These are phyloP conservation scores for Penicillium sp. DNA, from an alignment of 2,329 filamentous ascomycete species.

Conservation along the genomic window DNA sequence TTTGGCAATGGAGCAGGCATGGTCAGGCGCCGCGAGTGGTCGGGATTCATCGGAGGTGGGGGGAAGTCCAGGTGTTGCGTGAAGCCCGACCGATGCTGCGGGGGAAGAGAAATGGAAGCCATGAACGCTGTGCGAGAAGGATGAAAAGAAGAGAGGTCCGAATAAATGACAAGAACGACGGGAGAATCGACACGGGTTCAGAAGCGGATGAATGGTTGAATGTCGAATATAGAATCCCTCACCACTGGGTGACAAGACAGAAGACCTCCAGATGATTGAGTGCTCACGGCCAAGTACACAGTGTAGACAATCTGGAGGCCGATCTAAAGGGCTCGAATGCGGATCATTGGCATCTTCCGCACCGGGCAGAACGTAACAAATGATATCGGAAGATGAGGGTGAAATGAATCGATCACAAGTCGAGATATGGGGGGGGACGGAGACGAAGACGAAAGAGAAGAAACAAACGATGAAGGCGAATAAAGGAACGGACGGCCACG, in stretches of 20 bases:
- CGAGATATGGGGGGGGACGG: neutral
- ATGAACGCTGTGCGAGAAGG: constrained; percentile 21
- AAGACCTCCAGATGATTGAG: constrained; percentile 19
- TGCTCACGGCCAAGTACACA: constrained; percentile 2
- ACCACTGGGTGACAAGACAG: neutral
- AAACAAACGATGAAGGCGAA: constrained; percentile 22
- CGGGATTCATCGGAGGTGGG: constrained; percentile 9
- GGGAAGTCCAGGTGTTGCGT: constrained; percentile 24
- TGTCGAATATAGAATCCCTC: no score
- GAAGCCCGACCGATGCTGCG: constrained; percentile 26
- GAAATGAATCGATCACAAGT: constrained; percentile 1
- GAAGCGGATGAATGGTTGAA: no score
- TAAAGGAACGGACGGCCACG: constrained; percentile 24
- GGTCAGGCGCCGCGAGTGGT: constrained; percentile 21
- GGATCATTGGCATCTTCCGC: constrained; percentile 23
- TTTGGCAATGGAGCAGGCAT: constrained; percentile 46
- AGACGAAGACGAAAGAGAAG: constrained; percentile 12
- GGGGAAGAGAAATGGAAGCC: constrained; percentile 35
- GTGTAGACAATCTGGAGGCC: constrained; percentile 22
- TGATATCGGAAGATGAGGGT: constrained; percentile 3
- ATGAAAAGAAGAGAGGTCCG: neutral
- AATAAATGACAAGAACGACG: neutral
- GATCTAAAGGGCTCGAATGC: constrained; percentile 13
- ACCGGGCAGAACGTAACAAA: constrained; percentile 18
- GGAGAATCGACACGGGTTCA: no score